Conservation (phyloP, 768 basidiomycete species). For the Termitomyces sp. region DNA sequence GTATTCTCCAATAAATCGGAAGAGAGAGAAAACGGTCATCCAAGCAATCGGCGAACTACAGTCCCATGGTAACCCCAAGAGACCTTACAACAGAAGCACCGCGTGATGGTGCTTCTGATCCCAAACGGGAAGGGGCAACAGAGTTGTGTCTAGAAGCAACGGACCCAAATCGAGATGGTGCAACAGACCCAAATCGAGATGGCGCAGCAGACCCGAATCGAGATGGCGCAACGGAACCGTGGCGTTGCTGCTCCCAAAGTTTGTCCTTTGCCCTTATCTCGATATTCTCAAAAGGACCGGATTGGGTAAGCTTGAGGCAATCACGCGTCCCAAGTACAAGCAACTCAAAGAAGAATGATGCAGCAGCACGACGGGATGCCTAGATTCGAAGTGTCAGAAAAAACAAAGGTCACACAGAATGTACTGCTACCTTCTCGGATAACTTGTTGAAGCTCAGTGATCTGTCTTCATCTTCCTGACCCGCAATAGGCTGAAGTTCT, state of each 20-base stretch:
- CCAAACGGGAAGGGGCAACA: constrained; percentile 20
- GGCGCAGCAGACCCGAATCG: constrained; percentile 23
- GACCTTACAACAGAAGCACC: constrained; percentile 42
- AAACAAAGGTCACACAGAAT: neutral
- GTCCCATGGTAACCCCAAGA: constrained; percentile 40
- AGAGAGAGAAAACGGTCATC: neutral
- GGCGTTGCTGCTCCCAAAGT: constrained; percentile 73
- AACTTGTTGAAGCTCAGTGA: constrained; percentile 74
- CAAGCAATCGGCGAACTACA: constrained; percentile 18
- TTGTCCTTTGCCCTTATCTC: constrained; percentile 76
- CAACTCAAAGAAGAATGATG: constrained; percentile 97
- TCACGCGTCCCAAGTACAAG: constrained; percentile 93
- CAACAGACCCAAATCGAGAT: constrained; percentile 12
- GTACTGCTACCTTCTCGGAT: constrained; percentile 61
- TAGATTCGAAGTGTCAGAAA: constrained; percentile 25
- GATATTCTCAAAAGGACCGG: constrained; percentile 79
- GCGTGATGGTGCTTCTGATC: constrained; percentile 23
- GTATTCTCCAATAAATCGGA: constrained; percentile 16
- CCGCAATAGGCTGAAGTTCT: constrained; percentile 57
- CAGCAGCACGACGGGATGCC: constrained; percentile 89
- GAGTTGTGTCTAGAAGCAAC: constrained; percentile 15
- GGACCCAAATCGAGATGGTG: constrained; percentile 18
- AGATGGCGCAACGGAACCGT: constrained; percentile 28
- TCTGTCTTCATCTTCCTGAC: constrained; percentile 51
- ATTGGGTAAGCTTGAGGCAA: constrained; percentile 79